These are phyloP conservation scores for Scheffersomyces segobiensis DNA, from an alignment of 1,139 yeast genomes.

Conservation along the genomic window DNA sequence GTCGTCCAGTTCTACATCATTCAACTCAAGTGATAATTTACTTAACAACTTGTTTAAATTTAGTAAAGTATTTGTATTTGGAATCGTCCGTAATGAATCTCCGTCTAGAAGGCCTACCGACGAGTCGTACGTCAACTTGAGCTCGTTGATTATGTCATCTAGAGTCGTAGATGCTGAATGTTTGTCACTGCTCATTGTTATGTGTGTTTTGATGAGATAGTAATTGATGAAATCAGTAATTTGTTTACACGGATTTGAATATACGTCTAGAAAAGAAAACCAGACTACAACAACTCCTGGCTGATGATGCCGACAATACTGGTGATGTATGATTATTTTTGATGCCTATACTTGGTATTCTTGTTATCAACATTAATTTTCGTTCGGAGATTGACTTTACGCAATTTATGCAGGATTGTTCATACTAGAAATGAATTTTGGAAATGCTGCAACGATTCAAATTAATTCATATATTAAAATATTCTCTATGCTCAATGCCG, in stretches of 20 bases:
- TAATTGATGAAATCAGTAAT: background rate
- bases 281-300: background rate
- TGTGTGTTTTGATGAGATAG: background rate
- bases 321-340: background rate
- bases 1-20: slow-evolving; percentile 48
- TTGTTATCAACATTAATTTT: background rate
- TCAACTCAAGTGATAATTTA: slow-evolving; percentile 51
- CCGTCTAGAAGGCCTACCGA: slow-evolving; percentile 64
- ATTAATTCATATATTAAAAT: too few relatives aligned
- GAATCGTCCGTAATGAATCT: slow-evolving; percentile 48
- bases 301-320: background rate
- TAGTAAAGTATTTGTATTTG: slow-evolving; percentile 45
- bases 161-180: slow-evolving; percentile 45
- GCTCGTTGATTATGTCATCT: slow-evolving; percentile 52
- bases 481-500: too few relatives aligned
- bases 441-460: too few relatives aligned
- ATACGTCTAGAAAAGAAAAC: background rate
- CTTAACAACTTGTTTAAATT: slow-evolving; percentile 49
- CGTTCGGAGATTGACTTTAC: background rate
- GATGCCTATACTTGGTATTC: background rate
- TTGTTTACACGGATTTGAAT: background rate
- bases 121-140: slow-evolving; percentile 57
- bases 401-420: too few relatives aligned
- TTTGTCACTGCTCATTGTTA: slow-evolving; percentile 7
- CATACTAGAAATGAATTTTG: too few relatives aligned